Evolutionary conservation across 2,329 filamentous ascomycete genomes (phyloP).

Genomic region (Colletotrichum godetiae): DNA sequence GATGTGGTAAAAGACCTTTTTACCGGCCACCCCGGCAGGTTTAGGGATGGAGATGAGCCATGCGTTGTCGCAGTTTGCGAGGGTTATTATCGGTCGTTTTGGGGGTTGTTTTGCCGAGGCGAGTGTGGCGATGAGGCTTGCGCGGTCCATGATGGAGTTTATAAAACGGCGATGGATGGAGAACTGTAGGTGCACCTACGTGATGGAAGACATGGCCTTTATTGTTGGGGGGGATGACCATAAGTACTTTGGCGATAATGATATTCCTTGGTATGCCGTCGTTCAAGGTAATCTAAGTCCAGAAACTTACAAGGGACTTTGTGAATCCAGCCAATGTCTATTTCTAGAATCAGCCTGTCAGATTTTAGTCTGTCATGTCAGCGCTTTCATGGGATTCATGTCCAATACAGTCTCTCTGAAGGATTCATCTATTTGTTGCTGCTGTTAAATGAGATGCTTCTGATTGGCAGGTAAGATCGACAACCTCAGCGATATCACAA

Average conservation of each 20-base stretch:
- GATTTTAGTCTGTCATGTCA: not conserved
- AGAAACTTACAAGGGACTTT: not conserved
- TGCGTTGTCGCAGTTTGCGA: conserved; percentile 48
- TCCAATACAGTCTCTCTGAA: not conserved
- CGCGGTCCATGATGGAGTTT: not conserved
- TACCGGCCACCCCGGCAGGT: conserved; percentile 40
- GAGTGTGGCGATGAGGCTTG: not conserved
- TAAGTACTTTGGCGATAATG: not conserved
- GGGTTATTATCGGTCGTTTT: conserved; percentile 43
- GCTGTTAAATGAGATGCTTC: not conserved
- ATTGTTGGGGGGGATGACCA: not conserved
- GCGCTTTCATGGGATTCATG: not conserved
- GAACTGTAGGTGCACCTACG: too few species aligned
- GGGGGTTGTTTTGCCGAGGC: not conserved
- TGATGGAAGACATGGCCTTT: not conserved
- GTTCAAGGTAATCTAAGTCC: not conserved
- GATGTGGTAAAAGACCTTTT: conserved; percentile 44
- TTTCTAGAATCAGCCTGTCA: not conserved
- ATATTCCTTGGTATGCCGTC: not conserved
- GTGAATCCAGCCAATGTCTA: not conserved
- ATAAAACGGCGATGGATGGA: too few species aligned
- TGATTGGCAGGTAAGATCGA: not conserved
- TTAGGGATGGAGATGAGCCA: conserved; percentile 49
- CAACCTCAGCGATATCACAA: not conserved
- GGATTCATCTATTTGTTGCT: not conserved